These are phyloP conservation scores for Cyclotella atomus DNA, from an alignment of 108 stramenopile species.

Conservation along the genomic window DNA sequence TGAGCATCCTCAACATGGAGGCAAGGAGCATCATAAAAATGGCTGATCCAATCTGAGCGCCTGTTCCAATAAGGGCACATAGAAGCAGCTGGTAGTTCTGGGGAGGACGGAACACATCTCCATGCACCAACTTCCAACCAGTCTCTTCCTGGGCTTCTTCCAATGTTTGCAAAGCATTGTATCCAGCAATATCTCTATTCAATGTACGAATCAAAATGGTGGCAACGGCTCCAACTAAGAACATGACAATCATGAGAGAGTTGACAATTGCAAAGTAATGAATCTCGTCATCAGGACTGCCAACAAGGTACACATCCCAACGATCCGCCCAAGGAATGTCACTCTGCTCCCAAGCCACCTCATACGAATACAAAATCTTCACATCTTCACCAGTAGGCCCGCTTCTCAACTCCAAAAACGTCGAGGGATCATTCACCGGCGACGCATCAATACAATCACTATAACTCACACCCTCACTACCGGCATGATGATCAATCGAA, in stretches of 20 bases:
- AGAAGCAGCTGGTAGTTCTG: conserved; percentile 82
- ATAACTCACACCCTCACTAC: conserved; percentile 16
- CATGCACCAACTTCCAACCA: conserved; percentile 98
- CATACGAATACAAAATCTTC: conserved; percentile 86
- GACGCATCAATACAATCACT: conserved; percentile 22
- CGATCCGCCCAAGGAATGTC: conserved; percentile 94
- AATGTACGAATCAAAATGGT: conserved; percentile 96
- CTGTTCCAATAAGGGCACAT: conserved; percentile 92
- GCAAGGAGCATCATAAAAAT: conserved; percentile 78
- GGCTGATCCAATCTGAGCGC: conserved; percentile 91
- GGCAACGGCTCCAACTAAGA: conserved; percentile 97
- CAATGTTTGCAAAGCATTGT: conserved; percentile 91
- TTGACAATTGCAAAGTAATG: conserved; percentile 99
- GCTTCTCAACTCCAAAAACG: conserved; percentile 49
- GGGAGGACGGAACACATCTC: conserved; percentile 97
- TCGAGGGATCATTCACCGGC: conserved; percentile 51
- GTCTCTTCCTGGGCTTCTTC: conserved; percentile 95
- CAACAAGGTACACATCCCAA: conserved; percentile 98
- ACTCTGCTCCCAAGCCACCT: conserved; percentile 90
- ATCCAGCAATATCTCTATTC: conserved; percentile 94
- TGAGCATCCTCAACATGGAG: conserved; percentile 88
- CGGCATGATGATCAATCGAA: conserved; percentile 80
- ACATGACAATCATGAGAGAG: conserved; percentile 98
- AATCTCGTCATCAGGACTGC: conserved; percentile 93
- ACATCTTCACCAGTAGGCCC: conserved; percentile 49